Evolutionary conservation across 331 rosid species (phyloP).

Genomic region (Quercus tomentella): DNA sequence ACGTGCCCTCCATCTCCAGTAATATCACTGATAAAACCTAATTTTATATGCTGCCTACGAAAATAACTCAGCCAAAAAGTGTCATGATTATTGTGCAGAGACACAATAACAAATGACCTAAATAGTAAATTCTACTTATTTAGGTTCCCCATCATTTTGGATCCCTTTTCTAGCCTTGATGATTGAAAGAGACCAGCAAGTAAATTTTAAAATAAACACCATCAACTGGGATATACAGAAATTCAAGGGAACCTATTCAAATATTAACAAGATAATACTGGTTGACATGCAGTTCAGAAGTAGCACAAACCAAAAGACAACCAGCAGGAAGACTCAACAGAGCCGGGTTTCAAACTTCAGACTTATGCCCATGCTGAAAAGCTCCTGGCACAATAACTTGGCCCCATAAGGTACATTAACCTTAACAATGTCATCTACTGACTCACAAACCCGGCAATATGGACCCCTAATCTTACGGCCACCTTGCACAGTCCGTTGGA

Average conservation of each 20-base stretch:
- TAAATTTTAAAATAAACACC: background rate
- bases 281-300: background rate
- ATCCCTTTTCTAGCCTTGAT: background rate
- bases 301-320: background rate
- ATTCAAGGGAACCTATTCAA: background rate
- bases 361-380: slow-evolving; percentile 90
- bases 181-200: background rate
- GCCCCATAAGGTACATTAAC: slow-evolving; percentile 92
- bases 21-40: background rate
- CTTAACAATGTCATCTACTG: slow-evolving; percentile 68
- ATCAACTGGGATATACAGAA: background rate
- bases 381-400: slow-evolving; percentile 83
- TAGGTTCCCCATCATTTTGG: background rate
- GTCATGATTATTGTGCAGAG: background rate
- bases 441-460: slow-evolving; percentile 67
- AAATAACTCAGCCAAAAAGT: background rate
- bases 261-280: too few relatives aligned
- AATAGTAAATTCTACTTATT: background rate
- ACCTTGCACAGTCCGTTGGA: slow-evolving; percentile 61
- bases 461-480: slow-evolving; percentile 91
- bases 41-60: background rate
- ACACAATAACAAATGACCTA: background rate
- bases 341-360: slow-evolving; percentile 72
- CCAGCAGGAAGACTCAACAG: slow-evolving; percentile 26
- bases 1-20: background rate